Base-by-base conservation (phyloP, 2,329 filamentous ascomycete species). In the Dactylellina parvicollis region DNA sequence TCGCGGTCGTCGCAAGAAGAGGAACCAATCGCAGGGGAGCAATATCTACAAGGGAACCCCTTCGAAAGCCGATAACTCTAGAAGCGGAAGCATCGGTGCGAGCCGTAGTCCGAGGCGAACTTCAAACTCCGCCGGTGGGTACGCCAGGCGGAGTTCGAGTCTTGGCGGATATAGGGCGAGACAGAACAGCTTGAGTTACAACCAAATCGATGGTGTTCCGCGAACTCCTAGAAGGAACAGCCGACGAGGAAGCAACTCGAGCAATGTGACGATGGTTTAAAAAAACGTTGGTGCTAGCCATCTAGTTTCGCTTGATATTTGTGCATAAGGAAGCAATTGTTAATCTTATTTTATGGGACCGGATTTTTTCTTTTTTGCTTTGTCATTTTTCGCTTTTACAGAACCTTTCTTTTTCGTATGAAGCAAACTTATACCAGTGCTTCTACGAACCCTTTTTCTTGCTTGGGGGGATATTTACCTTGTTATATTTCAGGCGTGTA, bases 201-300 rank as follows among this genome's bases (percentile, higher is more conserved):
- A 64, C 50, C 69, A 73, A 36, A 73, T 73, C 16, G 69, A 73
- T 22, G 69, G 69, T 36, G 46, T 73, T 40, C 69, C 69, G 16
- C 47, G 40, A 22, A 46, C 52, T 10, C 59, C 57, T 2, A 46
- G 59, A 44, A 52, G 60, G 30, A 73, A 66, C 24, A 66, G 69
- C 55, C 44, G 64, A n/a, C 56, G 69, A 30, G 69, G 69, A 38
- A 73, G 69, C 38, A 60, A 73, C 12, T 73, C 69, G 9, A 73
- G 69, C 22, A 66, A 40, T 24, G 60, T 73, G 36, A 66, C 66
- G 69, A 65, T 73, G 60, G 54, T 73, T 28, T 73, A 61, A 73
- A 42, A 1, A 28, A 14, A n/a, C 47, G 14, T 24, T n/a, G n/a
- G n/a, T n/a, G n/a, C 8, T 28, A 10, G 16, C 12, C 20, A 32